phyloP scores from a whole-genome alignment of 495 filamentous ascomycete species.

The Lepidopterella palustris region DNA sequence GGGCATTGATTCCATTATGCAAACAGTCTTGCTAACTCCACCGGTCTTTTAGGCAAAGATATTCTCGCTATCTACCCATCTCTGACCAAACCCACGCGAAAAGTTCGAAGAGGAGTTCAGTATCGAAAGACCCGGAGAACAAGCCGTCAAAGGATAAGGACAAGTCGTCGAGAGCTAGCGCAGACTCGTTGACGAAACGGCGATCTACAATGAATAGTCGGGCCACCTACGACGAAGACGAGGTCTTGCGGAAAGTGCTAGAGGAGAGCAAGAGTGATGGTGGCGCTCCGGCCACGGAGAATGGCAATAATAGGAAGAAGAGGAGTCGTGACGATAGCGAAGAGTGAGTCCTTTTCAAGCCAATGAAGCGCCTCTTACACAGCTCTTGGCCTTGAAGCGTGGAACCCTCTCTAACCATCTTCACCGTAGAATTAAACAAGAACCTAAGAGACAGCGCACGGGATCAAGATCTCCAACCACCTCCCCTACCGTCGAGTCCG shows the following conservation, averaged over 20 bases:
- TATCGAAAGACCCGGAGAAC: conserved; percentile 50
- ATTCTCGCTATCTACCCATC: conserved; percentile 64
- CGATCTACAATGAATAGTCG: conserved; percentile 97
- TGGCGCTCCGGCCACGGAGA: conserved; percentile 43
- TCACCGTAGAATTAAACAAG: conserved; percentile 46
- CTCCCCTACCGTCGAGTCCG: conserved; percentile 55
- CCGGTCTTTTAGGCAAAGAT: conserved; percentile 47
- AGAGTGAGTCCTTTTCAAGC: conserved; percentile 57
- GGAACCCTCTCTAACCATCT: conserved; percentile 10
- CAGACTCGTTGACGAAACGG: conserved; percentile 53
- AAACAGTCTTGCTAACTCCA: neutral
- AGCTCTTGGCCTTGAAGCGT: neutral
- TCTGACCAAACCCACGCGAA: conserved; percentile 43
- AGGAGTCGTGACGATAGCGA: conserved; percentile 86
- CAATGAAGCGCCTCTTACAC: neutral
- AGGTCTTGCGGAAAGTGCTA: conserved; percentile 79
- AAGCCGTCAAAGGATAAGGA: conserved; percentile 46
- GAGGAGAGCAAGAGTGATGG: conserved; percentile 85
- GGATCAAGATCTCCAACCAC: conserved; percentile 57
- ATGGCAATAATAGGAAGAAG: conserved; percentile 59
- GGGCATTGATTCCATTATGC: neutral
- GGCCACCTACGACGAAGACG: conserved; percentile 92
- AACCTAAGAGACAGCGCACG: conserved; percentile 65
- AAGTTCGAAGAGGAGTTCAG: conserved; percentile 48
- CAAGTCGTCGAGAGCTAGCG: conserved; percentile 35